Evolutionary conservation across 208 protist species (phyloP).

Genomic region (Leishmania lainsoni): DNA sequence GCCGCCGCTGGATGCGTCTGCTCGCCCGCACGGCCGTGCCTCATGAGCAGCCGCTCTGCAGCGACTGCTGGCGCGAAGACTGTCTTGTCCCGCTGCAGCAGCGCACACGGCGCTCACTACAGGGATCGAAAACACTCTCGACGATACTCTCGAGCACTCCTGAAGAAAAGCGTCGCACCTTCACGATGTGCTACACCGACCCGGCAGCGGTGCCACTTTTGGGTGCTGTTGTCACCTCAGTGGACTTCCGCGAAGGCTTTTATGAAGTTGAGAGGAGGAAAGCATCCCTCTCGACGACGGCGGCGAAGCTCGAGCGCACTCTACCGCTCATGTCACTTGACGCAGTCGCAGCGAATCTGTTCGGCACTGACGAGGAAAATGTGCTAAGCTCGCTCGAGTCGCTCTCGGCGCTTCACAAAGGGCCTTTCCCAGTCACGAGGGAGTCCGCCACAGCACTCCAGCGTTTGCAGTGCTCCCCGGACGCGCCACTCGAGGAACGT

Average conservation of each 20-base stretch:
- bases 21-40: slow-evolving; percentile 9
- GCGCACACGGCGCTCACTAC: slow-evolving; percentile 1
- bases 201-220: no score
- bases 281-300: not conserved
- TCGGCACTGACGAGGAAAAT: slow-evolving; percentile 3
- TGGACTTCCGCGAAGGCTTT: no score
- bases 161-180: not conserved
- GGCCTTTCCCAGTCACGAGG: not conserved
- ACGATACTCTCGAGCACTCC: not conserved
- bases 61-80: slow-evolving; percentile 16
- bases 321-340: slow-evolving; percentile 14
- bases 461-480: not conserved
- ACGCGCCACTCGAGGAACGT: not conserved
- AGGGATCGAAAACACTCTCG: slow-evolving; percentile 4
- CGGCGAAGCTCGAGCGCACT: not conserved
- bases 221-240: not conserved
- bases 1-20: slow-evolving; percentile 30
- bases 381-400: slow-evolving; percentile 4
- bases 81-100: slow-evolving; percentile 25
- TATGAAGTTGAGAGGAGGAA: not conserved
- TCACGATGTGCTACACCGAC: slow-evolving; percentile 9
- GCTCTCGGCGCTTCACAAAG: slow-evolving; percentile 12
- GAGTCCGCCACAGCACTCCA: not conserved
- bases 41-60: slow-evolving; percentile 26
- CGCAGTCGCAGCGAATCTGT: slow-evolving; percentile 26